Evolutionary conservation across 1,284 basidiomycete genomes (phyloP).

Genomic region (Ganoderma lucidum): DNA sequence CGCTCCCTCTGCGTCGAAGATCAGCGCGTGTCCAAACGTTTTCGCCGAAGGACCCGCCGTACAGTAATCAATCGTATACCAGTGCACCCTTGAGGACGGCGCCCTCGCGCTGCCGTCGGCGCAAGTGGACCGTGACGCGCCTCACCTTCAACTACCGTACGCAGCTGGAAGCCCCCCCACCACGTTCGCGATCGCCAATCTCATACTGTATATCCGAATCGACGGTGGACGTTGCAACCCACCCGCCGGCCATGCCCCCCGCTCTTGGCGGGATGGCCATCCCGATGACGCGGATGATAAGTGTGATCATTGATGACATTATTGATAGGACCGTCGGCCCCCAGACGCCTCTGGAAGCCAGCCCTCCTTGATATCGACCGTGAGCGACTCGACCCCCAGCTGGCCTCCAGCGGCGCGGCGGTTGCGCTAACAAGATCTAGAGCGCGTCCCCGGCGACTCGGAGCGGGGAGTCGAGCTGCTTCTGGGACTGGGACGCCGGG

Average conservation of each 20-base stretch:
- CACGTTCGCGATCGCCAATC: too few species aligned
- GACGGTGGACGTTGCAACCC: neutral
- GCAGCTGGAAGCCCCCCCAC: neutral
- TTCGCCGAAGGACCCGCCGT: neutral
- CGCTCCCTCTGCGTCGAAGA: neutral
- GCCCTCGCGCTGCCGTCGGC: neutral
- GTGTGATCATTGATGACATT: too few species aligned
- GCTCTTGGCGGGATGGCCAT: neutral
- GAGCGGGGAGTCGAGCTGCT: neutral
- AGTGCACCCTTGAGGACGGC: too few species aligned
- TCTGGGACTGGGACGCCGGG: neutral
- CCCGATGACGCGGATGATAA: neutral
- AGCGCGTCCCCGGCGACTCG: too few species aligned
- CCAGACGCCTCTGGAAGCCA: conserved; percentile 1
- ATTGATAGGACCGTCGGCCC: neutral
- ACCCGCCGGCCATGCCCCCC: neutral
- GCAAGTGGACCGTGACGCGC: neutral
- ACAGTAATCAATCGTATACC: neutral
- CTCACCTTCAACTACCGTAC: neutral
- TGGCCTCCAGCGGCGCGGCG: neutral
- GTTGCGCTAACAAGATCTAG: neutral
- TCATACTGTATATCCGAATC: too few species aligned
- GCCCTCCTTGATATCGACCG: neutral
- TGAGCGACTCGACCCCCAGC: neutral
- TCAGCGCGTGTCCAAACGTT: neutral